phyloP scores from a whole-genome alignment of 1,284 basidiomycete genomes.

The Moesziomyces aphidis region DNA sequence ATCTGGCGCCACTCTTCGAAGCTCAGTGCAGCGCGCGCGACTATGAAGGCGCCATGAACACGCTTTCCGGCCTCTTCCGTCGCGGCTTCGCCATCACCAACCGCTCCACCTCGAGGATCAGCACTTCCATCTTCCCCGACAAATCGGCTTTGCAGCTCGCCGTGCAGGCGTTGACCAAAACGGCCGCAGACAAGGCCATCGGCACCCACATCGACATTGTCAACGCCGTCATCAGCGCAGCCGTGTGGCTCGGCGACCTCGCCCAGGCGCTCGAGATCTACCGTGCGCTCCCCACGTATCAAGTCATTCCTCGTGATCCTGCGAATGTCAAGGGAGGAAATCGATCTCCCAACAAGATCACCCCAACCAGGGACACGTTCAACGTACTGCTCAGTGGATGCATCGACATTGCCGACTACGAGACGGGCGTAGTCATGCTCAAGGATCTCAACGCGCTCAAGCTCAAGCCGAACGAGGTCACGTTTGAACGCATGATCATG shows the following conservation, averaged over 20 bases:
- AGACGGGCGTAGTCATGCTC: slow-evolving; percentile 32
- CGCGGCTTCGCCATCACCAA: slow-evolving; percentile 15
- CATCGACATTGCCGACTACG: slow-evolving; percentile 33
- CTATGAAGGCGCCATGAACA: slow-evolving; percentile 41
- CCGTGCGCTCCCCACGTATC: slow-evolving; percentile 13
- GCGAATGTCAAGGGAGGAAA: neutral
- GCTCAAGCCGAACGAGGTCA: slow-evolving; percentile 27
- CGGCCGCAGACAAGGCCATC: slow-evolving; percentile 5
- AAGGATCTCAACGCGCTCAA: slow-evolving; percentile 22
- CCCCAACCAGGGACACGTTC: slow-evolving; percentile 41
- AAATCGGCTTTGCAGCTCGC: slow-evolving; percentile 19
- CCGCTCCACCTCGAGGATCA: slow-evolving; percentile 19
- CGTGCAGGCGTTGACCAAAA: slow-evolving; percentile 10
- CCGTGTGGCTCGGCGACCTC: slow-evolving; percentile 27
- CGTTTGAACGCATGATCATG: slow-evolving; percentile 55
- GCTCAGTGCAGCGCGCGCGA: slow-evolving; percentile 39
- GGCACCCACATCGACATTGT: slow-evolving; percentile 27
- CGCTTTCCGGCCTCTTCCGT: slow-evolving; percentile 12
- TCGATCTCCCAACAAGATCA: neutral
- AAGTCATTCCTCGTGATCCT: neutral
- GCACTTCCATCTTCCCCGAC: slow-evolving; percentile 24
- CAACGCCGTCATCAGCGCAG: slow-evolving; percentile 42
- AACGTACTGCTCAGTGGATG: slow-evolving; percentile 43
- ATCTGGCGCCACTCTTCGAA: slow-evolving; percentile 55
- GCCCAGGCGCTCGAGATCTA: slow-evolving; percentile 43